Evolutionary conservation across 306 rosid species (phyloP).

Genomic region (Prunus armeniaca): DNA sequence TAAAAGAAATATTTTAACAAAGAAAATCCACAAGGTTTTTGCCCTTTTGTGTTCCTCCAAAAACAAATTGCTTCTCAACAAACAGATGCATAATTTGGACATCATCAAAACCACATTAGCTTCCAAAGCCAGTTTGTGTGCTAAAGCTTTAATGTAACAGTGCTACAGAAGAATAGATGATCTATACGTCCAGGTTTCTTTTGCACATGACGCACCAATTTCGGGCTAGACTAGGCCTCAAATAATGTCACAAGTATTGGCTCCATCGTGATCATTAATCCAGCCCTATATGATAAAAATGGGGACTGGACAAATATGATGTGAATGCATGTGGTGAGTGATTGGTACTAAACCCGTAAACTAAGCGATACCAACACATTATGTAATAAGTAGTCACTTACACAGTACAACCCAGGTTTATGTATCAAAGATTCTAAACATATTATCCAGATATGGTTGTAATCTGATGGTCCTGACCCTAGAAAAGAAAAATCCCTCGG

Average conservation of each 20-base stretch:
- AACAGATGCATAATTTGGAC: neutral
- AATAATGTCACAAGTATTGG: slow-evolving; percentile 6
- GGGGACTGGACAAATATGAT: neutral
- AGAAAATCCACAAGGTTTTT: too few species aligned
- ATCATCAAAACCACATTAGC: neutral
- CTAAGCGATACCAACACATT: neutral
- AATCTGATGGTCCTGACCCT: neutral
- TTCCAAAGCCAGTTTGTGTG: neutral
- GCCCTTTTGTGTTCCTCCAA: neutral
- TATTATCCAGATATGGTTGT: neutral
- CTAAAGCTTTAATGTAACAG: neutral
- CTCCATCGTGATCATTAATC: slow-evolving; percentile 6
- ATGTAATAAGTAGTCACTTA: neutral
- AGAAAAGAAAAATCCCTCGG: neutral
- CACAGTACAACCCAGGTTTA: neutral
- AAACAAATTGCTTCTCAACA: neutral
- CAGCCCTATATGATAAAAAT: neutral
- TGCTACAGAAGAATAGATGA: neutral
- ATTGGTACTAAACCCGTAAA: neutral
- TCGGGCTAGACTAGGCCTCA: neutral
- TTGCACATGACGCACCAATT: neutral
- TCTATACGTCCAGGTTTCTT: neutral
- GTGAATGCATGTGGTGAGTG: neutral
- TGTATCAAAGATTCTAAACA: neutral
- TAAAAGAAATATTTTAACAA: neutral